A percentile compares a stretch with the other conserved stretches of the same genome.
phyloP scores from a whole-genome alignment of 163 green algal species.

The Volvox carteri region DNA sequence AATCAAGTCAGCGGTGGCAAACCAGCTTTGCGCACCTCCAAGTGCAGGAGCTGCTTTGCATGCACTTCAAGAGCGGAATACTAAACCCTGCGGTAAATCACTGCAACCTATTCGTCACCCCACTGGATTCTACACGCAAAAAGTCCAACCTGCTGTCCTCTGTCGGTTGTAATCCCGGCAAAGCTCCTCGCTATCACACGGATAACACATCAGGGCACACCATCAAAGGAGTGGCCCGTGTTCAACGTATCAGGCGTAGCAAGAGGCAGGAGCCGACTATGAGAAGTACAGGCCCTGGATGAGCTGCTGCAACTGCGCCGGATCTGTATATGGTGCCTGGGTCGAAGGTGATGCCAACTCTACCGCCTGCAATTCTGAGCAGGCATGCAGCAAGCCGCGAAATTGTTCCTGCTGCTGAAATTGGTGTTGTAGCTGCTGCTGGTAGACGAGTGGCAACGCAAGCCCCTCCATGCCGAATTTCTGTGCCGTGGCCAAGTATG shows the following conservation, averaged over 20 bases:
- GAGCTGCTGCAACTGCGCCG: slow-evolving; percentile 35
- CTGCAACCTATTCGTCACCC: slow-evolving; percentile 25
- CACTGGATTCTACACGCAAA: neutral
- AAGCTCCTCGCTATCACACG: slow-evolving; percentile 13
- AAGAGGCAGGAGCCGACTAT: neutral
- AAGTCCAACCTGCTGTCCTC: slow-evolving; percentile 41
- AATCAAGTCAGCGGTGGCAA: slow-evolving; percentile 20
- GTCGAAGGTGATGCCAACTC: slow-evolving; percentile 5
- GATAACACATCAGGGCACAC: neutral
- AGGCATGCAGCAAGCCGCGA: slow-evolving; percentile 30
- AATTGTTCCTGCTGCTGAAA: slow-evolving; percentile 44
- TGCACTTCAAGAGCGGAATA: slow-evolving; percentile 30
- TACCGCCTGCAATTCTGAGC: neutral
- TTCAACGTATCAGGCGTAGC: neutral
- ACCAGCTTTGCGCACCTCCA: slow-evolving; percentile 21
- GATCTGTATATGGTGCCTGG: slow-evolving; percentile 32
- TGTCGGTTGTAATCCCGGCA: neutral
- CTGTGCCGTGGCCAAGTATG: slow-evolving; percentile 28
- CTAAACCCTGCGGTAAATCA: slow-evolving; percentile 24
- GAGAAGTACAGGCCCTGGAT: slow-evolving; percentile 52
- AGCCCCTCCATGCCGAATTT: slow-evolving; percentile 52
- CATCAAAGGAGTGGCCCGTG: neutral
- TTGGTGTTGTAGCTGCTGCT: slow-evolving; percentile 53
- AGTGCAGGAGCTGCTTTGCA: slow-evolving; percentile 19
- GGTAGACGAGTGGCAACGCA: slow-evolving; percentile 9